Evolutionary conservation across 1,284 basidiomycete species (phyloP), one percentile per base, ranked within the genome.

Genomic region (Boletellus deceptivus): DNA sequence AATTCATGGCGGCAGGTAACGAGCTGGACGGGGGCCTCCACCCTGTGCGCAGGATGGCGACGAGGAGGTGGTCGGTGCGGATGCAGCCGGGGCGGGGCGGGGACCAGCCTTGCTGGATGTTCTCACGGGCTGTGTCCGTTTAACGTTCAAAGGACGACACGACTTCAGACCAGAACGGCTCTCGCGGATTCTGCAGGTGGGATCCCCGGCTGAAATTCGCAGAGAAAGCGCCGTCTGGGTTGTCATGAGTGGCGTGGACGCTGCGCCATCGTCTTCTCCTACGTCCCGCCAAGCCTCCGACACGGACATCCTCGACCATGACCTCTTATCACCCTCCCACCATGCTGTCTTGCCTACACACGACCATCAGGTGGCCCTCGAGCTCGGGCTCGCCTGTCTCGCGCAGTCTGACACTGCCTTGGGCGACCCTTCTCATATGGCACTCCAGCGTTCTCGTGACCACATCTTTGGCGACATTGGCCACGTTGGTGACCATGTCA

Each of bases 241-340:
- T 60, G 69, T 68, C 69, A 68, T 68, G 65, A 69, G 49, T 54
- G 62, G 60, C 60, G 65, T 67, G 55, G 65, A 67, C 64, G 39
- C 59, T 53, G 50, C 46, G 54, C 50, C 59, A 52, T 49, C 56
- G 39, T 54, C 65, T 45, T 56, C 67, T 60, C 64, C 65, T 47
- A 50, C 65, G 54, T 66, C 69, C 38, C 64, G 45, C 47, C 55
- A 54, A 54, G 53, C 57, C 55, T 18, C 62, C 56, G 60, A 55
- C 54, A 46, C 59, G 59, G 61, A 62, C 65, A 59, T 65, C 49
- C 65, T 59, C 50, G 64, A 66, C 59, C 64, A 67, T 55, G 64
- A 54, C 60, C 60, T 69, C 56, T 57, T 70, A 63, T 71, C 69
- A 48, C 52, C 66, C 51, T 54, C 65, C 35, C 65, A 64, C 50